These are phyloP conservation scores for Elsinoe perseae DNA, from an alignment of 2,329 filamentous ascomycete species.

Conservation along the genomic window DNA sequence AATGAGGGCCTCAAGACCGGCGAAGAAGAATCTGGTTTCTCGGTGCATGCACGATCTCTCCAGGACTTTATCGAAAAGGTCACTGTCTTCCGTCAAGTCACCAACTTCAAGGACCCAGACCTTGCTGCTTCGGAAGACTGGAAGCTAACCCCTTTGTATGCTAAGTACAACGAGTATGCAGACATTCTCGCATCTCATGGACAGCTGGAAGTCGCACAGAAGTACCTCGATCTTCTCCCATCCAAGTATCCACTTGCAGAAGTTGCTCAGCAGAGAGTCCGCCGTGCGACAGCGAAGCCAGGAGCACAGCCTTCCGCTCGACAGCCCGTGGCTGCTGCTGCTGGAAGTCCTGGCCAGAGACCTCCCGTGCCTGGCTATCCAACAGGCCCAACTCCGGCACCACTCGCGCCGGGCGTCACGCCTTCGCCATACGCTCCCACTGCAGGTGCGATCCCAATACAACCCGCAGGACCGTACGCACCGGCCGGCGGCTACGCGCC, in stretches of 20 bases:
- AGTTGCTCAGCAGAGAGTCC: conserved; percentile 74
- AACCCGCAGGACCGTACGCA: conserved; percentile 32
- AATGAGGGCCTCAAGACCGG: conserved; percentile 58
- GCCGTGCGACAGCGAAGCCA: conserved; percentile 66
- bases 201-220: conserved; percentile 76
- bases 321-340: conserved; percentile 33
- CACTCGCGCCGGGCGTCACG: conserved; percentile 18
- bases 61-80: conserved; percentile 98
- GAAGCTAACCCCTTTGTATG: conserved; percentile 82
- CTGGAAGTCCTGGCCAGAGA: conserved; percentile 27
- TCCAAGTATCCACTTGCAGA: conserved; percentile 77
- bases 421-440: conserved; percentile 37
- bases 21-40: conserved; percentile 72
- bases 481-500: conserved; percentile 33
- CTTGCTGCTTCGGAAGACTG: conserved; percentile 64
- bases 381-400: conserved; percentile 24
- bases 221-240: conserved; percentile 83
- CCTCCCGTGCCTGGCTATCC: conserved; percentile 33
- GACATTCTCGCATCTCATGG: conserved; percentile 90
- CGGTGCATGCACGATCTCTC: conserved; percentile 77
- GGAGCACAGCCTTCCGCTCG: conserved; percentile 36
- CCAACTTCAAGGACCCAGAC: conserved; percentile 80
- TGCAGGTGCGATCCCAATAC: conserved; percentile 22
- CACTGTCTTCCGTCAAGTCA: conserved; percentile 88
- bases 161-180: conserved; percentile 94